These are phyloP conservation scores for Immersiporthe knoxdaviesiana DNA, from an alignment of 2,329 filamentous ascomycete species.

Conservation along the genomic window DNA sequence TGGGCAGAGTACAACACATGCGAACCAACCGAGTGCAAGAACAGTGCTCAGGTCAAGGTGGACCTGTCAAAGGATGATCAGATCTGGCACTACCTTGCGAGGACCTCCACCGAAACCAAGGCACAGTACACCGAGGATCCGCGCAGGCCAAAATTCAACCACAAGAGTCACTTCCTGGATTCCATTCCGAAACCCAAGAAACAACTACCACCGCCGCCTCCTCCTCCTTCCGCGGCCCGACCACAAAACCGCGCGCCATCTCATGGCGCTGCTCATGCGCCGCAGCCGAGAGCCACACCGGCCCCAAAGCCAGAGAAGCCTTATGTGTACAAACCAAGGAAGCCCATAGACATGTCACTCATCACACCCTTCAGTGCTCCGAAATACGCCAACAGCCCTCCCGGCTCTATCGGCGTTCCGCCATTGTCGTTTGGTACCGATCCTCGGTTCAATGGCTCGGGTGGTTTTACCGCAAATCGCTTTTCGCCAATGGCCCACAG, in stretches of 20 bases:
- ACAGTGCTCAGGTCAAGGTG: constrained; percentile 67
- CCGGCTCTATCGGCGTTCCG: constrained; percentile 17
- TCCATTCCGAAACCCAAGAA: constrained; percentile 56
- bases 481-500: constrained; percentile 37
- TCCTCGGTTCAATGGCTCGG: constrained; percentile 31
- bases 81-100: constrained; percentile 87
- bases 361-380: constrained; percentile 40
- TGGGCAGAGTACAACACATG: constrained; percentile 81
- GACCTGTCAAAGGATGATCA: constrained; percentile 74
- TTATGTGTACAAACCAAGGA: constrained; percentile 57
- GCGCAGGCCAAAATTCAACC: constrained; percentile 60
- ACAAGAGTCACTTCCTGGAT: constrained; percentile 73
- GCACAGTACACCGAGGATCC: constrained; percentile 88
- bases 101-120: constrained; percentile 84
- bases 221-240: constrained; percentile 31
- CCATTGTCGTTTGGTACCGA: constrained; percentile 35
- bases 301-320: constrained; percentile 47
- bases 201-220: constrained; percentile 28
- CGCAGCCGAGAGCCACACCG: constrained; percentile 23
- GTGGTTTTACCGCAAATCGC: constrained; percentile 33
- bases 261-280: constrained; percentile 30
- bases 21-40: constrained; percentile 48
- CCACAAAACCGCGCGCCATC: constrained; percentile 31
- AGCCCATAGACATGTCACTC: constrained; percentile 37
- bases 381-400: constrained; percentile 39